phyloP scores from a whole-genome alignment of 495 filamentous ascomycete genomes.

The Astrocystis sublimbata region DNA sequence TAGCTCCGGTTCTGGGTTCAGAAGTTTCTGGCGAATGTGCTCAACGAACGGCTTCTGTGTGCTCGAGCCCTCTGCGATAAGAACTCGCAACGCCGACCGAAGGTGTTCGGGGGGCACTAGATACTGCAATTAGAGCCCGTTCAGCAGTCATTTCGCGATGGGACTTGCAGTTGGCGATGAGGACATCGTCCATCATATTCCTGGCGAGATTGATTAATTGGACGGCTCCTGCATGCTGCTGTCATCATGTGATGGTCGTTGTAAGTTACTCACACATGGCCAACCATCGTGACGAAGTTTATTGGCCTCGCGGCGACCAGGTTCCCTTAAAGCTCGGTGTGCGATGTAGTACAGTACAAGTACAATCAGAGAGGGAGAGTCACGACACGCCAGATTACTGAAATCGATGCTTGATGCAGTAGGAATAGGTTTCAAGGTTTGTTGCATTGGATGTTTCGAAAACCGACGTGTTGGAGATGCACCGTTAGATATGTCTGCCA shows the following conservation, averaged over 20 bases:
- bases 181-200: constrained; percentile 27
- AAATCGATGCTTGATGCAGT: neutral
- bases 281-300: neutral
- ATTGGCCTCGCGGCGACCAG: neutral
- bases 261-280: constrained; percentile 8
- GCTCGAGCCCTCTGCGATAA: constrained; percentile 3
- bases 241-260: too few relatives aligned
- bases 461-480: neutral
- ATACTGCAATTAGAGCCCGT: neutral
- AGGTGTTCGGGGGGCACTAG: constrained; percentile 13
- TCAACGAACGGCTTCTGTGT: constrained; percentile 9
- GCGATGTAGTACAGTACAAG: neutral
- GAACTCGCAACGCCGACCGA: constrained; percentile 12
- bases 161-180: constrained; percentile 16
- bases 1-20: constrained; percentile 6
- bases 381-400: too few relatives aligned
- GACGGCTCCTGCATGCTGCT: too few relatives aligned
- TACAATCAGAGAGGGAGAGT: neutral
- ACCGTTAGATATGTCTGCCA: neutral
- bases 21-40: constrained; percentile 5
- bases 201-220: constrained; percentile 27
- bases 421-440: neutral
- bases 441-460: neutral
- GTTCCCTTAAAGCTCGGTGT: neutral
- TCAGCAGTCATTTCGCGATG: neutral